Percentiles rank a stretch among this genome's conserved stretches.
phyloP scores from a whole-genome alignment of 2,329 filamentous ascomycete genomes.

The Biscogniauxia marginata region DNA sequence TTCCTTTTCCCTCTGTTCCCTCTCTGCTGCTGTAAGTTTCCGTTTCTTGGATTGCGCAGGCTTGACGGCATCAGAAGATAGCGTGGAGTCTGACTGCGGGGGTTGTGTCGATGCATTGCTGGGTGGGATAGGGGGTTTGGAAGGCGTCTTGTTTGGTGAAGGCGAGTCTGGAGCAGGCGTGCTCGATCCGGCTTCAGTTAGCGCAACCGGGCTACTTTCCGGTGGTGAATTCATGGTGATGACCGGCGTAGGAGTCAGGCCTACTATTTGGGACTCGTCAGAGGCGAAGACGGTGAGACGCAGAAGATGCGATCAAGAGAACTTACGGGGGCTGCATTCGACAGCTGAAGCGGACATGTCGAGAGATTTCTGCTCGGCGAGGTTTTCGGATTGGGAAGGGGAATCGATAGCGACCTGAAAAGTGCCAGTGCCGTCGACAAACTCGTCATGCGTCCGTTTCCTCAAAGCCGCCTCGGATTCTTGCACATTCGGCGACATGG shows the following conservation, averaged over 20 bases:
- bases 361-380: conserved; percentile 16
- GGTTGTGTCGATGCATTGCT: conserved; percentile 21
- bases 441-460: conserved; percentile 50
- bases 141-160: conserved; percentile 33
- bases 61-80: conserved; percentile 3
- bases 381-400: conserved; percentile 19
- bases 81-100: conserved; percentile 1
- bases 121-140: conserved; percentile 21
- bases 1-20: conserved; percentile 40
- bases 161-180: conserved; percentile 39
- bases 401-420: conserved; percentile 23
- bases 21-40: conserved; percentile 36
- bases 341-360: conserved; percentile 13
- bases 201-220: conserved; percentile 32
- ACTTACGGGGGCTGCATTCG: conserved; percentile 21
- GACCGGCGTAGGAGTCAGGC: conserved; percentile 16
- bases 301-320: not conserved
- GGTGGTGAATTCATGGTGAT: conserved; percentile 27
- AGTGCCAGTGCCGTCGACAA: conserved; percentile 26
- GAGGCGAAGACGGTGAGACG: not conserved
- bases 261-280: conserved; percentile 17
- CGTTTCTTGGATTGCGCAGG: conserved; percentile 38
- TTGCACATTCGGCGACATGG: conserved; percentile 48
- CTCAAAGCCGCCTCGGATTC: conserved; percentile 41
- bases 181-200: conserved; percentile 44